phyloP scores from a whole-genome alignment of 2,329 filamentous ascomycete species.

The Fusarium sp. region DNA sequence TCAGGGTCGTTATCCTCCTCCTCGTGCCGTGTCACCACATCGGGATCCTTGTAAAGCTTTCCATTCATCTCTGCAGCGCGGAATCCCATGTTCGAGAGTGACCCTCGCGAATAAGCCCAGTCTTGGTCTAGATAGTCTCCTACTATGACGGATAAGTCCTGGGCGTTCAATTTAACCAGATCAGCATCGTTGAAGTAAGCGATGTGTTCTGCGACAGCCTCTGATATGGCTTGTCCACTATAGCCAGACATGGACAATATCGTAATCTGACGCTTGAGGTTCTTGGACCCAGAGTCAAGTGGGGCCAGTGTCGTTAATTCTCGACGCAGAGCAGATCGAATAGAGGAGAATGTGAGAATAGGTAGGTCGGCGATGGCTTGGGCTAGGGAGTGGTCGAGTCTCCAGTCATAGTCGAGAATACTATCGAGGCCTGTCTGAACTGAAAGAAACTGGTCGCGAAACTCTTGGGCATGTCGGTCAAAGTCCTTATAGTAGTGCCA shows the following conservation, averaged over 20 bases:
- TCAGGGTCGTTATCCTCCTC: slow-evolving; percentile 52
- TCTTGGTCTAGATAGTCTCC: slow-evolving; percentile 76
- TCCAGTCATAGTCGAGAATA: slow-evolving; percentile 45
- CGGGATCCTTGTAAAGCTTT: slow-evolving; percentile 59
- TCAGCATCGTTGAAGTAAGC: slow-evolving; percentile 72
- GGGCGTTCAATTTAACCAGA: slow-evolving; percentile 73
- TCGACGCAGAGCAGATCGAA: slow-evolving; percentile 43
- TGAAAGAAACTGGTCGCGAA: slow-evolving; percentile 45
- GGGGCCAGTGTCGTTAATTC: slow-evolving; percentile 45
- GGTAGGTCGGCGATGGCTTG: slow-evolving; percentile 50
- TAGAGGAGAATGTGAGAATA: slow-evolving; percentile 46
- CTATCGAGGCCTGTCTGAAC: slow-evolving; percentile 42
- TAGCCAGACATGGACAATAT: slow-evolving; percentile 52
- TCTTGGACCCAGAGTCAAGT: slow-evolving; percentile 45
- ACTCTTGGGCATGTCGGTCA: slow-evolving; percentile 42
- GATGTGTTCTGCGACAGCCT: slow-evolving; percentile 68
- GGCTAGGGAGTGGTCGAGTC: slow-evolving; percentile 46
- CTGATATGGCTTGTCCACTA: slow-evolving; percentile 50
- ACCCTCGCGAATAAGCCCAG: slow-evolving; percentile 57
- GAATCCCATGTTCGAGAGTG: slow-evolving; percentile 66
- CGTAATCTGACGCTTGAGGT: slow-evolving; percentile 51
- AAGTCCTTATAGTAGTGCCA: slow-evolving; percentile 52
- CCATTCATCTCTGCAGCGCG: slow-evolving; percentile 65
- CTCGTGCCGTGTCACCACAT: slow-evolving; percentile 43
- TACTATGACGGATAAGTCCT: slow-evolving; percentile 75